Evolutionary conservation across 1,139 yeast genomes (phyloP), one percentile per base, ranked within the genome.

Genomic region (Suhomyces yuchorum): DNA sequence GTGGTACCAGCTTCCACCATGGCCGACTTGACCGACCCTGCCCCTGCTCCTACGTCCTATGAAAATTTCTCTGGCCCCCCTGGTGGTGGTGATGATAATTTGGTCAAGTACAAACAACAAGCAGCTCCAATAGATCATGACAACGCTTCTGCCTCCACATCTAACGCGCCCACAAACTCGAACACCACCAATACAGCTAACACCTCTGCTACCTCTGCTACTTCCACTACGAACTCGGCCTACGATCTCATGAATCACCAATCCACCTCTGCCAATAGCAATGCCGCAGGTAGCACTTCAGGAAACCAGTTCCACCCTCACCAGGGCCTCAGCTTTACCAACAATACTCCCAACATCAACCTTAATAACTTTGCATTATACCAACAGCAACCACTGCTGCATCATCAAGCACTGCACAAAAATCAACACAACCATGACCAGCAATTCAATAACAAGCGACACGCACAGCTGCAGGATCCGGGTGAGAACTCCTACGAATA

Each of bases 281-380:
- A 33, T 30, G 22, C 58, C 19, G 20, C 47, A 39, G 20, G 56
- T 22, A 42, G 55, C 43, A 50, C 50, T 6, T 51, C 61, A 8
- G 57, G 63, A 19, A 62, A 60, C 50, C 70, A 63, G 40, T 71
- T 67, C 57, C 65, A 66, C 41, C 70, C 70, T 3, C 68, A 66
- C 24, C 66, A 59, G 46, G 66, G 67, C 20, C 60, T 68, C 36
- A 64, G 62, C 49, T 68, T 67, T 50, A 50, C 62, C 30, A 53
- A 54, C 35, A 58, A 54, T 4, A 51, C 59, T 3, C 54, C 65
- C 5, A 56, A 49, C 24, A 48, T 51, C 28, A 51, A 47, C 32
- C 52, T 54, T 14, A 47, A 51, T 34, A 56, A 51, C 24, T 49
- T 52, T 45, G 50, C 47, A 19, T 28, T 53, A 30, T 54, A 53